Evolutionary conservation across 2,329 filamentous ascomycete genomes (phyloP), one percentile per base, ranked within the genome.

Genomic region (Xylaria sp.): DNA sequence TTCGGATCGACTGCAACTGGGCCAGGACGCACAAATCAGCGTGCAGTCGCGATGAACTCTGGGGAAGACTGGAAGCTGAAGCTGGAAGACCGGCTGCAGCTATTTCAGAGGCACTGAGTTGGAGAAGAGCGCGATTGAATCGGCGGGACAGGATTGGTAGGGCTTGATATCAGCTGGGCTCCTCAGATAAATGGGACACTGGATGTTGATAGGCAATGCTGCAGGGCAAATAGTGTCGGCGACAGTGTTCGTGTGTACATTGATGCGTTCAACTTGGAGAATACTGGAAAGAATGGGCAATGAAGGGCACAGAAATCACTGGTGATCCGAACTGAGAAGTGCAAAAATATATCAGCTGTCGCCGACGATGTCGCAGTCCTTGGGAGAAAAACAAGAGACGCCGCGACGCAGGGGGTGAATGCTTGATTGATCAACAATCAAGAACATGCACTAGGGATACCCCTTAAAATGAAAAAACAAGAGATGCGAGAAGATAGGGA

Each of bases 351-450:
- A 2, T 7, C 7, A 13, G 49, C 11, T 35, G 49, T n/a, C 30
- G 55, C 19, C 8, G 34, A 23, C 37, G 46, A 51, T 23, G 30
- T 23, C 18, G 46, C 10, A 5, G 54, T 30, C 5, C 13, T 30
- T 44, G 3, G 30, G 30, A 49, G 18, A 2, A 10, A n/a, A 49
- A 53, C 42, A 35, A 11, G 18, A 19, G 52, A 16, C 10, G 51
- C 57, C 9, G 37, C 35, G 55, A 50, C 52, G 30, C 34, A 51
- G 54, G 23, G 48, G 34, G 6, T 48, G 55, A 56, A 50, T 54
- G 44, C 23, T 10, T 59, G 63, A 68, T 66, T 61, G 65, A 67
- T 66, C 63, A 66, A 67, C 64, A 67, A 66, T 62, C 61, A 37
- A 52, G 58, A 23, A 53, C 50, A 57, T 57, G 50, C 50, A 42